Evolutionary conservation across 2,329 filamentous ascomycete species (phyloP).

Genomic region (Fusarium dlaminii): DNA sequence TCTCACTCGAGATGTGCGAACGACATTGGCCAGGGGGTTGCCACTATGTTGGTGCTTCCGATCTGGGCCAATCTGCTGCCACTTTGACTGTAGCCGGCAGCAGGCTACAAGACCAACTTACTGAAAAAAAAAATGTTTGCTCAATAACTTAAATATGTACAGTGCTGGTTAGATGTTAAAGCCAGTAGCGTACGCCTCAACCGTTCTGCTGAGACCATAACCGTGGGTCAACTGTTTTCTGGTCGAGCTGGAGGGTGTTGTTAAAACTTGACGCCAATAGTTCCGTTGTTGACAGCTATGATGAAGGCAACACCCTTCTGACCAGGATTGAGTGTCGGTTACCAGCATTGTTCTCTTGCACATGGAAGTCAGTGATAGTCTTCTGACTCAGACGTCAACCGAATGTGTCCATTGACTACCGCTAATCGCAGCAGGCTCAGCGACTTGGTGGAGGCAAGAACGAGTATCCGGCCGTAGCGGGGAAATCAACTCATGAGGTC

Average conservation of each 20-base stretch:
- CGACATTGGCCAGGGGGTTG: constrained; percentile 20
- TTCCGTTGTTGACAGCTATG: not conserved
- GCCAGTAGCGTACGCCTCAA: constrained; percentile 21
- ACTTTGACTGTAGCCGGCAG: not conserved
- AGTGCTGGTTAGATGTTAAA: constrained; percentile 9
- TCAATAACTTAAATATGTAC: not conserved
- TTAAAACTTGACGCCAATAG: constrained; percentile 17
- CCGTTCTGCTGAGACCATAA: constrained; percentile 22
- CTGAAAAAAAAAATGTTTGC: constrained; percentile 29
- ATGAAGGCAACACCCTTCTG: not conserved
- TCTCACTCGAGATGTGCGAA: constrained; percentile 30
- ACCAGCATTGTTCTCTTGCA: not conserved
- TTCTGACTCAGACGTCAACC: not conserved
- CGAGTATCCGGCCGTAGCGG: constrained; percentile 22
- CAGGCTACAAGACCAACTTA: not conserved
- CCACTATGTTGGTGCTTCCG: constrained; percentile 34
- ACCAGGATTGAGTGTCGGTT: not conserved
- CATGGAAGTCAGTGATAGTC: not conserved
- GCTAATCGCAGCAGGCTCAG: constrained; percentile 18
- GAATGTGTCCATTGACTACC: constrained; percentile 17
- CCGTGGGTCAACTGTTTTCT: constrained; percentile 4
- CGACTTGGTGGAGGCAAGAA: constrained; percentile 11
- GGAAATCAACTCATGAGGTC: constrained; percentile 11
- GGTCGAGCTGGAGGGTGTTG: constrained; percentile 1
- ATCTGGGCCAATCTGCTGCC: constrained; percentile 15